Base-by-base conservation (phyloP, 164 flowering plant genomes). In the Annona squamosa region DNA sequence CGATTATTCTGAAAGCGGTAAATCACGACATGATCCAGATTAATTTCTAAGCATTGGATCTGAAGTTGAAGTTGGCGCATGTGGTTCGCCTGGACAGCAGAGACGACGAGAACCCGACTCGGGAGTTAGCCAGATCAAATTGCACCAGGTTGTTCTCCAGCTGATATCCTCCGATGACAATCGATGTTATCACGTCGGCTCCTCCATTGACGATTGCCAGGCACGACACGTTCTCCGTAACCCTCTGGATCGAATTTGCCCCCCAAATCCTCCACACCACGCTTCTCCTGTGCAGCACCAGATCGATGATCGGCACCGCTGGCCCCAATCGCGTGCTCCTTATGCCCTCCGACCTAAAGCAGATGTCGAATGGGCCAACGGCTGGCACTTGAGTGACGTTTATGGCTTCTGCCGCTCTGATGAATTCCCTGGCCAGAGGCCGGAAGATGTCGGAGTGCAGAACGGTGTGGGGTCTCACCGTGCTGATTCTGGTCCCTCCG, bases 41-140 rank as follows among this genome's bases (percentile, higher is more conserved):
- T 26, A 26, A 26, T 26, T 26, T 52, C 10, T 52, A 69, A 65
- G 46, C 74, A 48, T 73, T 75, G 44, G 77, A 61, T 2, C 76
- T 75, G 71, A 82, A 77, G 47, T 77, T 78, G 82, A 84, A 86
- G 63, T 79, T 81, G 26, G 78, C 68, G 52, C 89, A 86, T 45
- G 70, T 77, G 4, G 85, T 82, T 18, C 45, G 71, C 12, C 42
- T 26, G 63, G 68, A 47, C 61, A 86, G 61, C 45, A 87, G 73
- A 1, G 89, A 82, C 1, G 81, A 76, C 77, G 80, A 85, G 64
- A 88, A 88, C 0, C 87, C 91, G 3, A 88, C 44, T 64, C 77
- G 79, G 9, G 84, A 80, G 3, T 47, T 71, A 0, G 65, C 82
- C 63, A 85, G 73, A 80, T 85, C 89, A 65, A 86, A 81, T 79